These are phyloP conservation scores for Lepiota subincarnata DNA, from an alignment of 768 basidiomycete species.

Conservation along the genomic window DNA sequence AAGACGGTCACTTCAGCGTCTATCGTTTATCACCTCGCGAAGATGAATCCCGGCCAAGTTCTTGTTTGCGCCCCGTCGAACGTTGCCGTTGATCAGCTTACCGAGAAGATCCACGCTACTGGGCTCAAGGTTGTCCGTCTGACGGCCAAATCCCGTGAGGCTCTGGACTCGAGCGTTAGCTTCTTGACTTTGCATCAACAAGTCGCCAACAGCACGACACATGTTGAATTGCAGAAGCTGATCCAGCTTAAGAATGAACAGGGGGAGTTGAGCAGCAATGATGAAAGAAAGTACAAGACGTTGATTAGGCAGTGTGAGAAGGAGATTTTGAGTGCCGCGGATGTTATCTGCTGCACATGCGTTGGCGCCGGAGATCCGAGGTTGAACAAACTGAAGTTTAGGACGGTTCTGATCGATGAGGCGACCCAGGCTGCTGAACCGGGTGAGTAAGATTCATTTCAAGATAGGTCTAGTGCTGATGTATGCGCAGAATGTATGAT, in stretches of 20 bases:
- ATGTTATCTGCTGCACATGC: constrained; percentile 98
- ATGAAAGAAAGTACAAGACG: constrained; percentile 97
- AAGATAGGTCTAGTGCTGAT: constrained; percentile 14
- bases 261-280: constrained; percentile 93
- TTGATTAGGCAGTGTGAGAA: constrained; percentile 94
- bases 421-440: constrained; percentile 98
- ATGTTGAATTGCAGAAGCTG: constrained; percentile 95
- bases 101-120: constrained; percentile 99
- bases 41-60: constrained; percentile 99
- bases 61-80: constrained; percentile 99
- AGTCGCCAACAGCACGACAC: constrained; percentile 94
- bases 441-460: constrained; percentile 44
- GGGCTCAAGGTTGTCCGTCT: constrained; percentile 97
- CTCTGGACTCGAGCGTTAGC: constrained; percentile 89
- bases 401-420: constrained; percentile 97
- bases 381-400: constrained; percentile 94
- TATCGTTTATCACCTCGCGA: constrained; percentile 96
- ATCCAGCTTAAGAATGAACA: constrained; percentile 98
- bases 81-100: constrained; percentile 98
- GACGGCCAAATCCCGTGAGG: constrained; percentile 97
- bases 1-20: constrained; percentile 99
- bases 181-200: constrained; percentile 97
- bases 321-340: constrained; percentile 92
- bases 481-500: constrained; percentile 90
- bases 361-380: constrained; percentile 97